Evolutionary conservation across 2,329 filamentous ascomycete genomes (phyloP).

Genomic region (Coniosporium tulheliwenetii): DNA sequence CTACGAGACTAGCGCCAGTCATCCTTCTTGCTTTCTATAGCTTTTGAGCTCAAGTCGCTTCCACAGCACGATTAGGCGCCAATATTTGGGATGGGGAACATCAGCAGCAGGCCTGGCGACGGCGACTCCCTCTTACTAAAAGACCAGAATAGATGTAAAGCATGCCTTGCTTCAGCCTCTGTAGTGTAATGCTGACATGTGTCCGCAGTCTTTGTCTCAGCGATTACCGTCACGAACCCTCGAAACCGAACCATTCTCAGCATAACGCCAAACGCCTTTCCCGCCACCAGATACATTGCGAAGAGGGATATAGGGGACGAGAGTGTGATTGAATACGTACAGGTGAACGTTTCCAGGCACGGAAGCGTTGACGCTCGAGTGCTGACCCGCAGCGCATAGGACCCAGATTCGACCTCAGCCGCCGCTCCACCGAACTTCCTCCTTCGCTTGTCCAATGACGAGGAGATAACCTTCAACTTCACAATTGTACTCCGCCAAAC

Average conservation of each 20-base stretch:
- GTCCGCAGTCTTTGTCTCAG: slow-evolving; percentile 65
- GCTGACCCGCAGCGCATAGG: slow-evolving; percentile 33
- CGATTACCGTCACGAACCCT: slow-evolving; percentile 65
- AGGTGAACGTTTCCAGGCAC: slow-evolving; percentile 38
- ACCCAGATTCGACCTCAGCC: slow-evolving; percentile 45
- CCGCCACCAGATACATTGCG: slow-evolving; percentile 61
- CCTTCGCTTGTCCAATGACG: slow-evolving; percentile 74
- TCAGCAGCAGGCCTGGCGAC: slow-evolving; percentile 79
- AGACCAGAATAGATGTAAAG: slow-evolving; percentile 82
- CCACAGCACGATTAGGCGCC: not conserved
- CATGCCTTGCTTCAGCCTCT: slow-evolving; percentile 5
- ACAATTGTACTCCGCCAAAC: slow-evolving; percentile 62
- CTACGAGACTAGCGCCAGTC: no score
- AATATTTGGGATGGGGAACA: slow-evolving; percentile 58
- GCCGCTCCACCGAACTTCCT: slow-evolving; percentile 53
- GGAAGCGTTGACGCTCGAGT: no score
- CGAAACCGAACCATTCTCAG: slow-evolving; percentile 62
- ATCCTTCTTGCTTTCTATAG: no score
- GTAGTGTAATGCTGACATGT: slow-evolving; percentile 2
- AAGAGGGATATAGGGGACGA: slow-evolving; percentile 60
- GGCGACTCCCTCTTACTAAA: slow-evolving; percentile 65
- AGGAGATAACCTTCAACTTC: slow-evolving; percentile 86
- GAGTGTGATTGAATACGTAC: slow-evolving; percentile 73
- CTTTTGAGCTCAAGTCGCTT: no score
- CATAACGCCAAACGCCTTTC: slow-evolving; percentile 73